Percentiles rank a stretch among this genome's conserved stretches.
Evolutionary conservation across 805 yeast genomes (phyloP).

Genomic region (Wickerhamiella dianesei): DNA sequence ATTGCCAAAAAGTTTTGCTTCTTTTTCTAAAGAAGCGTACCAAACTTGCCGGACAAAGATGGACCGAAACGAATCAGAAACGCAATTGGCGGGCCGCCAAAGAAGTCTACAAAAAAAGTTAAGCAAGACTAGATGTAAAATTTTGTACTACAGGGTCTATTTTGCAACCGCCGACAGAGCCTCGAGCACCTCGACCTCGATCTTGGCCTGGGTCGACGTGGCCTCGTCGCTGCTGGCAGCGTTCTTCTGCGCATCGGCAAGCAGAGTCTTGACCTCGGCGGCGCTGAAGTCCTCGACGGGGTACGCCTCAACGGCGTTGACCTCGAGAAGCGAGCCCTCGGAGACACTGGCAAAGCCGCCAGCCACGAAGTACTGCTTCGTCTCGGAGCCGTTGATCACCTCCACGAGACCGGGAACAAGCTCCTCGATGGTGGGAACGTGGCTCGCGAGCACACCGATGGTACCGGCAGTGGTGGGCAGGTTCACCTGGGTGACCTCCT

Average conservation of each 20-base stretch:
- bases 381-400: slow-evolving; percentile 64
- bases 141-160: no score
- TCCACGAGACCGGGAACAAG: slow-evolving; percentile 91
- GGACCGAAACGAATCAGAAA: no score
- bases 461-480: slow-evolving; percentile 92
- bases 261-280: slow-evolving; percentile 59
- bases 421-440: slow-evolving; percentile 95
- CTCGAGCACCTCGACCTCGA: slow-evolving; percentile 92
- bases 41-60: no score
- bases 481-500: slow-evolving; percentile 59
- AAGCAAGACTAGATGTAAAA: no score
- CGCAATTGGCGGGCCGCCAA: no score
- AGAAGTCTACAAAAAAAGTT: no score
- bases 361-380: slow-evolving; percentile 74
- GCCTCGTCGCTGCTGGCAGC: slow-evolving; percentile 67
- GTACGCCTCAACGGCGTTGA: slow-evolving; percentile 92
- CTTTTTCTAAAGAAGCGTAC: no score
- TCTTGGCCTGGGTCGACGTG: slow-evolving; percentile 86
- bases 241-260: slow-evolving; percentile 91
- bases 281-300: slow-evolving; percentile 77
- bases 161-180: slow-evolving; percentile 75
- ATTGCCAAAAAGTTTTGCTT: no score
- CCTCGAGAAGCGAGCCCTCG: slow-evolving; percentile 81
- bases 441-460: slow-evolving; percentile 93
- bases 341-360: slow-evolving; percentile 96